These are phyloP conservation scores for Anastatica hierochuntica DNA, from an alignment of 345 rosid genomes.

Conservation along the genomic window DNA sequence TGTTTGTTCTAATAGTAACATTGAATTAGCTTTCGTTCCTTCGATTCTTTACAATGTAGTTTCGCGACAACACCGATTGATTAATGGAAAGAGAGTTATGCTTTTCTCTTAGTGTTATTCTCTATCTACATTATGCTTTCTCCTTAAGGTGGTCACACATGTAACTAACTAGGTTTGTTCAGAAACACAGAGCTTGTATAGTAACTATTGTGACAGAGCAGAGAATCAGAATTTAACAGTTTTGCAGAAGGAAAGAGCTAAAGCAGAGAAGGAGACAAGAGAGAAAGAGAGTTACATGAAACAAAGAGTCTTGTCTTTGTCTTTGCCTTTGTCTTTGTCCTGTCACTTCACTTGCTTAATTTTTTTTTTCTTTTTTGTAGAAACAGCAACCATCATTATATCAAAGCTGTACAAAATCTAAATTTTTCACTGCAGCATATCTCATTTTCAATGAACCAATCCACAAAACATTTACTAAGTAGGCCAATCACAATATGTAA, in stretches of 20 bases:
- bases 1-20: constrained; percentile 1
- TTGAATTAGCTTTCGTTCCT: constrained; percentile 10
- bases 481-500: no score
- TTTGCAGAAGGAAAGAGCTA: constrained; percentile 19
- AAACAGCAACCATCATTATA: constrained; percentile 21
- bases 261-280: constrained; percentile 16
- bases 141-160: no score
- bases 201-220: constrained; percentile 19
- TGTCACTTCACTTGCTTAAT: constrained; percentile 22
- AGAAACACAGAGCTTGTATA: not conserved
- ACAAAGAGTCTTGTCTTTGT: constrained; percentile 14
- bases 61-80: constrained; percentile 13
- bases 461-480: not conserved
- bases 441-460: constrained; percentile 16
- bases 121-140: not conserved
- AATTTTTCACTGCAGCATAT: constrained; percentile 11
- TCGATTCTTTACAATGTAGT: constrained; percentile 13
- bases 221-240: constrained; percentile 14
- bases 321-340: constrained; percentile 19
- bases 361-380: constrained; percentile 16
- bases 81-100: constrained; percentile 13
- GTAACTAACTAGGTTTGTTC: not conserved
- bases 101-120: not conserved
- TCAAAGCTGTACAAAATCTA: constrained; percentile 18
- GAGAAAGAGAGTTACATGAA: constrained; percentile 8